Base-by-base conservation (phyloP, 2,329 filamentous ascomycete species). In the Drechslera avenae region DNA sequence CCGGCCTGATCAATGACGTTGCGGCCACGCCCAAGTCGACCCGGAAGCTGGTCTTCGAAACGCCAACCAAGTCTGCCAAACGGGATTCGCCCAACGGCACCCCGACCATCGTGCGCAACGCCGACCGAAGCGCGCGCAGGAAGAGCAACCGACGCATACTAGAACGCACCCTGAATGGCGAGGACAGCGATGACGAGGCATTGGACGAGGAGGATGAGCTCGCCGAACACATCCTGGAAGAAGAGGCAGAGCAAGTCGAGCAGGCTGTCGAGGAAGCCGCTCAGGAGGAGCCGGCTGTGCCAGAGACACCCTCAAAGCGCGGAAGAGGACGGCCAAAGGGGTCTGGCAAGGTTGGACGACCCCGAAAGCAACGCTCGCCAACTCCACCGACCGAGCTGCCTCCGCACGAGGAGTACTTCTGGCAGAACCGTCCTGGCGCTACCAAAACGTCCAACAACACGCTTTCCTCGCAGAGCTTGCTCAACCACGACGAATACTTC, bases 401-500 rank as follows among this genome's bases (percentile, higher is more conserved):
- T 4, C 81, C 92, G 0, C 90, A 97, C 67, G 94, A 97, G 72
- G 84, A 89, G 60, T 99, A 95, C 77, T 97, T 99, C 73, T 90
- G 88, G 67, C 90, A 97, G 67, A 97, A 96, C 69, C 87, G 90
- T 39, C 86, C 90, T 0, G 91, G 90, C 2, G 83, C 86, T 3
- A 80, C 85, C 36, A 92, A 92, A 73, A 96, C 93, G 0, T 97
- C 92, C 1, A 88, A 90, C 68, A 94, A 94, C 59, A 96, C 86
- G 0, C 79, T 97, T 4, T 82, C 87, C 0, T 86, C 87, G 4
- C 78, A 95, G 28, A 79, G 84, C 3, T 79, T 96, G 9, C 84
- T 97, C 49, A 91, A 89, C 1, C 92, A 97, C 66, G 92, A 97
- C 50, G 91, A 97, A 69, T 99, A 94, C 74, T 96, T 96, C 63